These are phyloP conservation scores for Trichoderma asperelloides DNA, from an alignment of 495 filamentous ascomycete species.

Conservation along the genomic window DNA sequence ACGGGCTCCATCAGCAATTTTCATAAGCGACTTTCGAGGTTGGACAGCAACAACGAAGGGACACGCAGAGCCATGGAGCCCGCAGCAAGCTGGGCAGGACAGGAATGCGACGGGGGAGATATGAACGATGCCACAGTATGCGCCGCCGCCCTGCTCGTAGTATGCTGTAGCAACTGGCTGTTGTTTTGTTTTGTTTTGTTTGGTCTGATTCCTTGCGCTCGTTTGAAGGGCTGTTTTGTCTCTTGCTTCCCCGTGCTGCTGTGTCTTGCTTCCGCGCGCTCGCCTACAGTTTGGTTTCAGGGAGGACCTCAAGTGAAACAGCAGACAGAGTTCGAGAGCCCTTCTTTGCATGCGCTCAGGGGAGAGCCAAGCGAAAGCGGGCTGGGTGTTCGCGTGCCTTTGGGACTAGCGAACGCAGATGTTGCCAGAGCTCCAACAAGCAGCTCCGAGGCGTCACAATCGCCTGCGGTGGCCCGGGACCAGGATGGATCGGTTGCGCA, in stretches of 20 bases:
- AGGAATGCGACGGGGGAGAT: neutral
- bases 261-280: neutral
- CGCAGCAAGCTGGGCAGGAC: neutral
- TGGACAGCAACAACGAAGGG: constrained; percentile 8
- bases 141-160: neutral
- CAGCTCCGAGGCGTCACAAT: neutral
- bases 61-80: constrained; percentile 8
- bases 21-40: constrained; percentile 7
- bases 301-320: constrained; percentile 3
- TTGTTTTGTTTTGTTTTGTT: neutral
- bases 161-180: neutral
- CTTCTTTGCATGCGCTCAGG: neutral
- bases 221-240: neutral
- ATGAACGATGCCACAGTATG: neutral
- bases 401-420: neutral
- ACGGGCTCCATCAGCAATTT: constrained; percentile 72
- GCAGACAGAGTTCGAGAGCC: neutral
- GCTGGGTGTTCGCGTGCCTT: neutral
- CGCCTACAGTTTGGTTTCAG: neutral
- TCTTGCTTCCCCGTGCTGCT: neutral
- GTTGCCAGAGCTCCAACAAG: neutral
- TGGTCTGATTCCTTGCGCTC: neutral
- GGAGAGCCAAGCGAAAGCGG: constrained; percentile 6
- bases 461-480: neutral
- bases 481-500: constrained; percentile 3